Percentiles rank a stretch among this genome's conserved stretches.
Conservation (phyloP, 2,329 filamentous ascomycete genomes). For the Fusarium avenaceum region DNA sequence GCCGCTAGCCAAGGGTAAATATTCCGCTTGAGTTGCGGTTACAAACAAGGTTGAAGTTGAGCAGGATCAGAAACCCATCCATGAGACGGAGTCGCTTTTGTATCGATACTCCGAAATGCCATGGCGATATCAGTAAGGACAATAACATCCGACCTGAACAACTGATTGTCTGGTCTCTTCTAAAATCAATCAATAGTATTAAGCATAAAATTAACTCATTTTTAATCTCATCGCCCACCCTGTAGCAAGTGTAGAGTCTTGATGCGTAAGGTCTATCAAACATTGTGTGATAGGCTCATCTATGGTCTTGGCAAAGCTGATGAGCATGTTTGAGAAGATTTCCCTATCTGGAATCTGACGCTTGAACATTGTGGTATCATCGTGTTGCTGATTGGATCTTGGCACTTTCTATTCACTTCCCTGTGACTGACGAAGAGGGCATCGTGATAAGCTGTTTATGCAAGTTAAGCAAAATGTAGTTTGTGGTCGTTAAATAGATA, state of each 20-base stretch:
- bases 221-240: not conserved
- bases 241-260: too few relatives aligned
- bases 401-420: too few relatives aligned
- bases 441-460: too few relatives aligned
- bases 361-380: not conserved
- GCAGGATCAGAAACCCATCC: not conserved
- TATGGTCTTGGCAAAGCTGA: too few relatives aligned
- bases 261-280: too few relatives aligned
- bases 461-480: too few relatives aligned
- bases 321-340: conserved; percentile 33
- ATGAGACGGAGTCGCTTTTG: not conserved
- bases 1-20: not conserved
- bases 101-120: not conserved
- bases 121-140: not conserved
- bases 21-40: not conserved
- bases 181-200: not conserved
- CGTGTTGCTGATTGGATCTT: not conserved
- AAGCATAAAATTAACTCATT: conserved; percentile 22
- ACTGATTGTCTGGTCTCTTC: not conserved
- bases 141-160: too few relatives aligned
- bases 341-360: not conserved
- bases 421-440: too few relatives aligned
- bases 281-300: not conserved
- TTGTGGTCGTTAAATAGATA: too few relatives aligned
- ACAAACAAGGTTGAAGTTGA: not conserved